Evolutionary conservation across 1,139 yeast species (phyloP), one percentile per base, ranked within the genome.

Genomic region (Kodamaea sp.): DNA sequence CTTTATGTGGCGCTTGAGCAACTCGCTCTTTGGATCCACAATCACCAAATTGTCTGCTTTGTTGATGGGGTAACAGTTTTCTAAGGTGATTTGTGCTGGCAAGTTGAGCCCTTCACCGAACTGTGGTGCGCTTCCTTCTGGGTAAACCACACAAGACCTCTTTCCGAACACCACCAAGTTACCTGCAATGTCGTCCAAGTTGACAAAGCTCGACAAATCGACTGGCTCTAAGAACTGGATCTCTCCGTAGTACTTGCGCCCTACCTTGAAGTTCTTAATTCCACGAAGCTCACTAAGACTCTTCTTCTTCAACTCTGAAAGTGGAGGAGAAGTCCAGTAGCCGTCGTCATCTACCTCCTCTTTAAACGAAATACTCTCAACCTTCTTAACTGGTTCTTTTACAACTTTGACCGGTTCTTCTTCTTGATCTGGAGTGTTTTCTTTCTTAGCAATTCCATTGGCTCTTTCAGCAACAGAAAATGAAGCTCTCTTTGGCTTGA

Each of bases 251-350:
- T 85, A 84, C 43, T 75, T 74, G 44, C 95, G 81, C 3, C 98
- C 98, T 39, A 94, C 79, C 19, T 74, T 75, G 56, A 90, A 83
- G 40, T 79, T 65, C 19, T 68, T 50, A n/a, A 92, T 82, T 9
- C 74, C 53, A 37, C 83, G 78, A 32, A 89, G 71, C 42, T 86
- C 83, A 8, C 78, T 63, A 29, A 85, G 65, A 0, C 88, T 58
- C 70, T 76, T 70, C 26, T 71, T 63, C 38, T 76, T 71, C 38
- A 92, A 66, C 35, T 80, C 80, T 6, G 79, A 73, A 29, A 83
- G 53, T 4, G 89, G 67, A 15, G 98, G 98, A 2, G 86, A 76
- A 32, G 83, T 82, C 89, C 95, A 92, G 60, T 90, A 94, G 2
- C 92, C 96, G 30, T 83, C 78, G 15, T 59, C 70, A 34, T 68